Percentiles rank a stretch among this genome's conserved stretches.
phyloP scores from a whole-genome alignment of 768 basidiomycete genomes.

The Panellus pusillus region DNA sequence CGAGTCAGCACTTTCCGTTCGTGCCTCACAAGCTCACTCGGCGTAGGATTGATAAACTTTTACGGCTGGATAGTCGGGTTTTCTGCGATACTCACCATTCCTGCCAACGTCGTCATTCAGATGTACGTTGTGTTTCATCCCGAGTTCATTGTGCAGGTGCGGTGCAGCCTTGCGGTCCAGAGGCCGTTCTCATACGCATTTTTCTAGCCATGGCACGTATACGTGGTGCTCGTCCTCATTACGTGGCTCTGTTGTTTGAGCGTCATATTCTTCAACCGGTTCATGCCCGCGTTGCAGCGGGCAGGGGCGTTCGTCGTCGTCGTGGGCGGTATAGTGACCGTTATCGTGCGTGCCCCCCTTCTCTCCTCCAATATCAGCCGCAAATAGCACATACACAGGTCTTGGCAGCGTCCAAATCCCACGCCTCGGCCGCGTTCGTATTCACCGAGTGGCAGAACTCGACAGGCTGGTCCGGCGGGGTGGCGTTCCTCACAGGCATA shows the following conservation, averaged over 20 bases:
- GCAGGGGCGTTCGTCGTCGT: slow-evolving; percentile 12
- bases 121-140: slow-evolving; percentile 21
- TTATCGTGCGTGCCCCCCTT: slow-evolving; percentile 7
- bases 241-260: slow-evolving; percentile 12
- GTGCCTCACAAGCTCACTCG: not conserved
- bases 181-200: slow-evolving; percentile 1
- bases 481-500: slow-evolving; percentile 19
- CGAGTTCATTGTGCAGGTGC: slow-evolving; percentile 11
- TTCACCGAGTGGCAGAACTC: slow-evolving; percentile 19
- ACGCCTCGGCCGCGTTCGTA: slow-evolving; percentile 17
- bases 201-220: slow-evolving; percentile 15
- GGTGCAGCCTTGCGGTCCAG: not conserved
- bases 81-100: slow-evolving; percentile 11
- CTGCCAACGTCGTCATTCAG: slow-evolving; percentile 14
- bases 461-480: slow-evolving; percentile 20
- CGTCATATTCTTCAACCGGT: slow-evolving; percentile 18
- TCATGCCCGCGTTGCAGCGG: slow-evolving; percentile 14
- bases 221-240: slow-evolving; percentile 12
- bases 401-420: slow-evolving; percentile 12
- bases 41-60: slow-evolving; percentile 12
- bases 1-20: not conserved
- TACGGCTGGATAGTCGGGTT: slow-evolving; percentile 17
- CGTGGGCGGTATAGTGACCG: slow-evolving; percentile 17
- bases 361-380: not conserved
- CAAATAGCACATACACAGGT: slow-evolving; percentile 5